Base-by-base conservation (phyloP, 2,329 filamentous ascomycete species). In the Didymella lethalis region DNA sequence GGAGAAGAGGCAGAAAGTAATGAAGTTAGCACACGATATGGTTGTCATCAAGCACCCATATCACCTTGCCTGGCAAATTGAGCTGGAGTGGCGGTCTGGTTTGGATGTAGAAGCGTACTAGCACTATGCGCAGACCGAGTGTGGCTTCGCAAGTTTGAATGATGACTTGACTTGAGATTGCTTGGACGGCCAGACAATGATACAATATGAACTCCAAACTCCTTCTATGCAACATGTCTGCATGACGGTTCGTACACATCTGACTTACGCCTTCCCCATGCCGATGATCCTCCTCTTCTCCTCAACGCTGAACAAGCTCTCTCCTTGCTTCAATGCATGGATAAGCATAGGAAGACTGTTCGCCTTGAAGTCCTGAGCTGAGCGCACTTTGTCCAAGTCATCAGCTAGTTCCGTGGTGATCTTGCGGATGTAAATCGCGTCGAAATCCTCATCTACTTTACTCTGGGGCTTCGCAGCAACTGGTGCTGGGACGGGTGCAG, bases 21-120 rank as follows among this genome's bases (percentile, higher is more conserved):
- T 90, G 69, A 89, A 90, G 59, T 81, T 95, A 51, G 93, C 94
- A 0, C 87, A 89, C 63, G 95, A 94, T 61, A 97, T 99, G 91
- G 94, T 99, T 61, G 91, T 97, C 59, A 95, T 99, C 74, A 93
- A 94, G 68, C 93, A 98, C 68, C 91, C 92, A 0, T 97, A 90
- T 78, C 87, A 89, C 63, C 83, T 96, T 16, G 95, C 95, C 0
- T 99, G 96, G 96, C 90, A 92, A 68, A 89, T 97, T 61, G 85
- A 90, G 29, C 83, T 99, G 58, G 92, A 98, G 72, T 98, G 94
- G 91, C 86, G 90, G 66, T 93, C 67, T 7, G 69, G 70, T 6
- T 57, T 74, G 57, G 70, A 72, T n/a, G 62, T 73, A 0, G 71
- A 72, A 45, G 67, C 66, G n/a, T 65, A 69, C 57, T 71, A 62